Percentiles rank a stretch among this genome's conserved stretches.
phyloP scores from a whole-genome alignment of 257 asterid species.

The Cruciata laevipes region DNA sequence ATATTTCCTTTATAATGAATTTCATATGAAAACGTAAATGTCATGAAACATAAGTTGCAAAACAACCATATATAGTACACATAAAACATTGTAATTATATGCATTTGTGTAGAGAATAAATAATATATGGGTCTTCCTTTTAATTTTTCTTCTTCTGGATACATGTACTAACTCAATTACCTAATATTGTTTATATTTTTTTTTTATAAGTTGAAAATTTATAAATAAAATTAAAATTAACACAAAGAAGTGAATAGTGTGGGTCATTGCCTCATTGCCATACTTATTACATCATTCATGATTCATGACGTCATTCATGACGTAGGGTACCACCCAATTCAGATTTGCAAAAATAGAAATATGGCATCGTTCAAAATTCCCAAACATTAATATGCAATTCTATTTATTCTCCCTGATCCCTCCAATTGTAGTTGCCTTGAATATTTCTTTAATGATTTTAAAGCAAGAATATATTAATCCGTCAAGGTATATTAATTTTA shows the following conservation, averaged over 20 bases:
- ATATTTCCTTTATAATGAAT: no score
- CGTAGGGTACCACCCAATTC: background rate
- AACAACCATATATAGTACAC: no score
- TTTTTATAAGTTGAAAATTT: no score
- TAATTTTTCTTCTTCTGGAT: no score
- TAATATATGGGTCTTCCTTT: no score
- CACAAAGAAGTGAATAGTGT: background rate
- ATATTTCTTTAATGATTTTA: background rate
- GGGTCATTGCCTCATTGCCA: background rate
- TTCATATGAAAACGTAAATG: no score
- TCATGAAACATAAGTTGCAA: no score
- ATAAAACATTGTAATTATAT: no score
- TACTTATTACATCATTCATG: background rate
- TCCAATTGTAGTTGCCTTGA: background rate
- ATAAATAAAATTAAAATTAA: no score
- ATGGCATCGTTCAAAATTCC: background rate
- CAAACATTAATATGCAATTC: background rate
- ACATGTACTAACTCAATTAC: no score
- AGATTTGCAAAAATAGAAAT: constrained; percentile 2
- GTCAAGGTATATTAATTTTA: background rate
- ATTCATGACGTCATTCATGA: constrained; percentile 6
- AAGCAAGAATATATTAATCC: constrained; percentile 4
- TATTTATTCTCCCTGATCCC: background rate
- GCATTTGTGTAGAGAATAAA: no score
- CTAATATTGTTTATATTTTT: no score